Base-by-base conservation (phyloP, 805 yeast genomes). In the Naumovozyma castellii region DNA sequence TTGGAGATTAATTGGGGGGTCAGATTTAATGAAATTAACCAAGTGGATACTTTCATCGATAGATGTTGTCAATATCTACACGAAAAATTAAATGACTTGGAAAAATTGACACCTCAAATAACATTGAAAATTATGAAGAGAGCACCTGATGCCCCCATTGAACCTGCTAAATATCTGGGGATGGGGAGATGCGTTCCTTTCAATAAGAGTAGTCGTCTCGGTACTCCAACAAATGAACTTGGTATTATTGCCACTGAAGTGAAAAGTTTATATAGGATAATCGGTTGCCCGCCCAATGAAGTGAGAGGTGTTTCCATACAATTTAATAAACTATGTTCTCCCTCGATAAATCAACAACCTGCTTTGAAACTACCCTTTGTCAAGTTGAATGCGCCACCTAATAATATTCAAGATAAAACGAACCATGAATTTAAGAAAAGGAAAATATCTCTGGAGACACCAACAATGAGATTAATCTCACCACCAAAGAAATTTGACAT, bases 1-100 rank as follows among this genome's bases (percentile, higher is more conserved):
- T 82, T 87, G 3, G 97, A 90, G 54, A 80, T 90, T 19, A 84
- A 86, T 45, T 90, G 86, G 80, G 97, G 96, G 0, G 83, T 90
- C 1, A 56, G 97, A 36, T 82, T 88, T 47, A 72, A 76, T 25
- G 65, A 64, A 1, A 65, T 72, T 22, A 56, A 60, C 0, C 85
- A 90, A 53, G 74, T 81, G 18, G 88, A 81, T 45, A 47, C 40
- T 3, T 92, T 90, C 51, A 53, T 85, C 8, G 62, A 67, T 28
- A 62, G 72, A 15, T 61, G 87, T 36, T 66, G 81, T 1, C 59
- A 62, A 22, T 95, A 86, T 51, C 53, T 92, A 37, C 8, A 29
- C 15, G 45, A 59, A 0, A 67, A 94, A 39, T 53, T 87, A 40
- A 44, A 59, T 1, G 67, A 64, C 14, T 49, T 76, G 19, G 60